phyloP scores from a whole-genome alignment of 768 basidiomycete species.

The Amyloporia xantha region DNA sequence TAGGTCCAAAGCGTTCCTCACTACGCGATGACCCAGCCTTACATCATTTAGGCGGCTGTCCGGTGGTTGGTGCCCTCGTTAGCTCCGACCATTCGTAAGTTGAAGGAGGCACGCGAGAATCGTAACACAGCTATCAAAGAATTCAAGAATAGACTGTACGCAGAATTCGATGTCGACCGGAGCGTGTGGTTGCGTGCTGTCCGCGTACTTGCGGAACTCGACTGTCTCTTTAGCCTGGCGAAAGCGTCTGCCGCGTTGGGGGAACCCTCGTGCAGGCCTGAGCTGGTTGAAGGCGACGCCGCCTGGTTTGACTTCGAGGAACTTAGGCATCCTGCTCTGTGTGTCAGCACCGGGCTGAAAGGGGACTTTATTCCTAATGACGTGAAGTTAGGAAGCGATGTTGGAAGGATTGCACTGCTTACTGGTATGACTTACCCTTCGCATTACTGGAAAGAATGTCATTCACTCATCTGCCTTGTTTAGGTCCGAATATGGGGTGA shows the following conservation, averaged over 20 bases:
- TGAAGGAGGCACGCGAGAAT: conserved; percentile 94
- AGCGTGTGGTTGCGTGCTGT: conserved; percentile 77
- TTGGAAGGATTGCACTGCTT: conserved; percentile 72
- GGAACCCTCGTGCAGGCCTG: conserved; percentile 90
- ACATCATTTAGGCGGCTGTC: conserved; percentile 44
- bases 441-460: not conserved
- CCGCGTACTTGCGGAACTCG: conserved; percentile 88
- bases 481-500: conserved; percentile 87
- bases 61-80: conserved; percentile 78
- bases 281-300: conserved; percentile 72
- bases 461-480: conserved; percentile 3
- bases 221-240: conserved; percentile 89
- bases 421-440: conserved; percentile 48
- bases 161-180: conserved; percentile 78
- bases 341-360: conserved; percentile 50
- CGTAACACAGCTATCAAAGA: conserved; percentile 72
- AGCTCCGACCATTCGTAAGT: conserved; percentile 59
- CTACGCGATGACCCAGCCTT: not conserved
- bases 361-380: conserved; percentile 89
- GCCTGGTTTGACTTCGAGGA: conserved; percentile 86
- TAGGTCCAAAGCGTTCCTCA: conserved; percentile 25
- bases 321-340: conserved; percentile 83
- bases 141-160: conserved; percentile 75
- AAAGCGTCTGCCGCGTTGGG: conserved; percentile 86
- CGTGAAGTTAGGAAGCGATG: conserved; percentile 74